These are phyloP conservation scores for Ascoidea asiatica DNA, from an alignment of 805 yeast species.

Conservation along the genomic window DNA sequence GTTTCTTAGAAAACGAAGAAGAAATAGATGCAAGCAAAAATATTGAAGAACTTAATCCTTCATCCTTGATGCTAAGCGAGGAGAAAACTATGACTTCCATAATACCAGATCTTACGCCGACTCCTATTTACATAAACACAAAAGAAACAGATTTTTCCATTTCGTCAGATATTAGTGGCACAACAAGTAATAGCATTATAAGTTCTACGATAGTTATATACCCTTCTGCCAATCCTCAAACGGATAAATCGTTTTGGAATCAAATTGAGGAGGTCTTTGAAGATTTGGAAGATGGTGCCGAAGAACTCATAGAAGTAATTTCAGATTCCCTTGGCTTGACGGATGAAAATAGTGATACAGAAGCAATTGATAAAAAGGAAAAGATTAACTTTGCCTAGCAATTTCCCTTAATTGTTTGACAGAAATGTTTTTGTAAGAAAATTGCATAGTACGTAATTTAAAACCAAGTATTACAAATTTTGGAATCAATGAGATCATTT, in stretches of 20 bases:
- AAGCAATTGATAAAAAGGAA: too few relatives aligned
- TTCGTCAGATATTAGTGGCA: slow-evolving; percentile 1
- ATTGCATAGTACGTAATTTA: too few relatives aligned
- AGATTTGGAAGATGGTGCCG: slow-evolving; percentile 1
- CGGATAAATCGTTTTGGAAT: slow-evolving; percentile 2
- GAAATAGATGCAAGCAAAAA: slow-evolving; percentile 10
- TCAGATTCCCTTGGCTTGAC: too few relatives aligned
- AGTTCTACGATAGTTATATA: too few relatives aligned
- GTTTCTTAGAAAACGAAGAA: slow-evolving; percentile 9
- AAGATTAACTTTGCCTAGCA: too few relatives aligned
- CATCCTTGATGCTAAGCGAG: background rate
- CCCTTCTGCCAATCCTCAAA: too few relatives aligned
- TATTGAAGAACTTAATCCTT: slow-evolving; percentile 6
- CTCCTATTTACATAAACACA: slow-evolving; percentile 1
- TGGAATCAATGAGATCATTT: too few relatives aligned
- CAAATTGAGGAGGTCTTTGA: slow-evolving; percentile 5
- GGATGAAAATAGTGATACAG: too few relatives aligned
- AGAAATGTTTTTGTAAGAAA: too few relatives aligned
- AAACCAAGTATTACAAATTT: too few relatives aligned
- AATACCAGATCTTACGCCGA: background rate
- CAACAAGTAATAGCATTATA: too few relatives aligned
- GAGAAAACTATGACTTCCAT: background rate
- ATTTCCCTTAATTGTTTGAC: too few relatives aligned
- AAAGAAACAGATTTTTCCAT: slow-evolving; percentile 1
- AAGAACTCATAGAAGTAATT: slow-evolving; percentile 10